These are phyloP conservation scores for Chlorella sp. DNA, from an alignment of 139 green algal species.

Conservation along the genomic window DNA sequence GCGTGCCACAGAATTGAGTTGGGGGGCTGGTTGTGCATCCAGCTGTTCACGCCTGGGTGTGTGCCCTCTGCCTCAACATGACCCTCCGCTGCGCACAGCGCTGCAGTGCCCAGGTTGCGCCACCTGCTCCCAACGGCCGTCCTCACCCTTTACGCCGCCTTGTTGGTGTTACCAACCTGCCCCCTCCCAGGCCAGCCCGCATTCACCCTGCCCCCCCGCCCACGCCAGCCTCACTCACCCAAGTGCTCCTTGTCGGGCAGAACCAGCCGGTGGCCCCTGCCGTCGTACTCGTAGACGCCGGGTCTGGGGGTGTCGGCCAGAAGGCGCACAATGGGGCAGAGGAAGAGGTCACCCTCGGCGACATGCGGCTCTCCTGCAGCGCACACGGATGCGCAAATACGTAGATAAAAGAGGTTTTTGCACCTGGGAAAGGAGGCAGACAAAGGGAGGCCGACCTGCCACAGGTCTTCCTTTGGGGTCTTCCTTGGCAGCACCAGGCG, in stretches of 20 bases:
- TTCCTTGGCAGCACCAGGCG: no score
- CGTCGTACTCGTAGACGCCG: constrained; percentile 78
- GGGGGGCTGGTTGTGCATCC: no score
- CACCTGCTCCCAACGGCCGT: no score
- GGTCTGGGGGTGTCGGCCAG: constrained; percentile 79
- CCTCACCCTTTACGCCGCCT: no score
- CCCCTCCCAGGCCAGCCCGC: no score
- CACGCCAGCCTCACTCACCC: not conserved
- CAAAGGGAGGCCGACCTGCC: not conserved
- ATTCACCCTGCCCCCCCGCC: not conserved
- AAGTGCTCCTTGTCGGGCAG: constrained; percentile 59
- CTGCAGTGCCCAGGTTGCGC: no score
- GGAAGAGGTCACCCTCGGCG: constrained; percentile 75
- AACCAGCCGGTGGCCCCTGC: constrained; percentile 65
- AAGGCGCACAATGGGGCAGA: constrained; percentile 84
- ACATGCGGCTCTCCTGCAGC: constrained; percentile 36
- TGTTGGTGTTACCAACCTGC: no score
- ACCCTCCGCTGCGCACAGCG: no score
- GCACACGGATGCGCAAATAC: not conserved
- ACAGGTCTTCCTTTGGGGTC: no score
- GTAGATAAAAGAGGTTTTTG: not conserved
- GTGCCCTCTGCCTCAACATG: no score
- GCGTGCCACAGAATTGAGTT: no score
- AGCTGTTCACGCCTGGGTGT: no score
- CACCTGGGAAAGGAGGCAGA: not conserved